A percentile compares a stretch with the other conserved stretches of the same genome.
These are phyloP conservation scores for Suillus americanus DNA, from an alignment of 768 basidiomycete genomes.

Conservation along the genomic window DNA sequence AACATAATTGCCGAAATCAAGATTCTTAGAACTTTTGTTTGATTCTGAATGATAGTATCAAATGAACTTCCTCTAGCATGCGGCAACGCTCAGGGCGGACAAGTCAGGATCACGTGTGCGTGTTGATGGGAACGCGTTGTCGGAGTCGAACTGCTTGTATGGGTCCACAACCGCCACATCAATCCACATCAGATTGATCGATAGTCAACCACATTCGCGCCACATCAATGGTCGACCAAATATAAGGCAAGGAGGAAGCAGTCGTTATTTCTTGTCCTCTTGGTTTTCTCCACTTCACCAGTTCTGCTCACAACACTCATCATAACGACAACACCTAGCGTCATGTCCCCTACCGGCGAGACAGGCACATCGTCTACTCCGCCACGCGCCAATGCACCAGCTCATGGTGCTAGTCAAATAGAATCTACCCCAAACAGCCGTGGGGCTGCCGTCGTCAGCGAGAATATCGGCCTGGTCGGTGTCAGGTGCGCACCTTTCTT, in stretches of 20 bases:
- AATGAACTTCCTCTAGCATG: too few relatives aligned
- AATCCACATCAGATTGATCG: background rate
- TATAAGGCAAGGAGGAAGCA: background rate
- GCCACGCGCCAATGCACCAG: background rate
- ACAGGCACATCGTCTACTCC: background rate
- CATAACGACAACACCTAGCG: background rate
- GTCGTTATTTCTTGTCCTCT: background rate
- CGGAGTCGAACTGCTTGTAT: too few relatives aligned
- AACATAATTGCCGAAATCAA: too few relatives aligned
- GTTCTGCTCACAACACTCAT: background rate
- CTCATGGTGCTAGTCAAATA: background rate
- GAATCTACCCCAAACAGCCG: background rate
- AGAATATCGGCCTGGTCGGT: background rate
- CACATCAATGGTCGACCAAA: background rate
- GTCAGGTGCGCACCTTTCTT: background rate
- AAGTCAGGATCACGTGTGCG: background rate
- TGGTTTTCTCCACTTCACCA: background rate
- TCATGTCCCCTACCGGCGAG: background rate
- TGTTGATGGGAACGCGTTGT: background rate
- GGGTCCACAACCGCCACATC: background rate
- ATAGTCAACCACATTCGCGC: background rate
- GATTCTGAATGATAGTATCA: too few relatives aligned
- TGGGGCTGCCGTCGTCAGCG: background rate
- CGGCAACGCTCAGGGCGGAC: too few relatives aligned
- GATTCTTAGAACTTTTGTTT: too few relatives aligned